Evolutionary conservation across 345 rosid species (phyloP).

Genomic region (Linum tenue): DNA sequence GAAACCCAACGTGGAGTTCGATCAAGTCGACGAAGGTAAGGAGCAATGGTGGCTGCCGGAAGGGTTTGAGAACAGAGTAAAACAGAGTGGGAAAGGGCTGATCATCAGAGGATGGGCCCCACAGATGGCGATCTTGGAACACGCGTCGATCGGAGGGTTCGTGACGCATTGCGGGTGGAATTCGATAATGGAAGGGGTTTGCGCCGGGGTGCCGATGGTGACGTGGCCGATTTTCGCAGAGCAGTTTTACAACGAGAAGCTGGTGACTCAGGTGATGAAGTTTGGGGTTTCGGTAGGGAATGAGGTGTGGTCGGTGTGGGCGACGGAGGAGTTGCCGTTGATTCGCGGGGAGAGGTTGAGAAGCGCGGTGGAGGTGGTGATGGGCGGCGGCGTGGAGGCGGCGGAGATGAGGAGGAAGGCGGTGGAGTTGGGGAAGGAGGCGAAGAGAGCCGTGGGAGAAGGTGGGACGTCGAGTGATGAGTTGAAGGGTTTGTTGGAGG

Average conservation of each 20-base stretch:
- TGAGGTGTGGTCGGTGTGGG: slow-evolving; percentile 25
- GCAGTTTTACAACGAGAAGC: slow-evolving; percentile 36
- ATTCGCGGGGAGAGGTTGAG: slow-evolving; percentile 9
- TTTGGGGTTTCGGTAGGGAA: slow-evolving; percentile 25
- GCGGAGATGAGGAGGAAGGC: slow-evolving; percentile 24
- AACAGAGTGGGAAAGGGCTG: slow-evolving; percentile 16
- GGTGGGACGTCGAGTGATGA: slow-evolving; percentile 38
- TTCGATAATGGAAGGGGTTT: slow-evolving; percentile 30
- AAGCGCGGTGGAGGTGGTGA: slow-evolving; percentile 17
- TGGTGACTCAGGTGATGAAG: slow-evolving; percentile 23
- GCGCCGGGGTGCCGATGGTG: slow-evolving; percentile 20
- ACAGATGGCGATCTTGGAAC: slow-evolving; percentile 24
- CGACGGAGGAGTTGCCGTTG: slow-evolving; percentile 16
- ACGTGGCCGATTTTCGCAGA: slow-evolving; percentile 37
- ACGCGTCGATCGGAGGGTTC: slow-evolving; percentile 27
- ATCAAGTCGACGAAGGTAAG: background rate
- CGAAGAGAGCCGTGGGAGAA: slow-evolving; percentile 27
- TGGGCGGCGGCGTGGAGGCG: slow-evolving; percentile 17
- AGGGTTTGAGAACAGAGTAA: slow-evolving; percentile 14
- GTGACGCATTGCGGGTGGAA: slow-evolving; percentile 45
- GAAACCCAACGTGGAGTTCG: background rate
- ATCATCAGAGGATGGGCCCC: slow-evolving; percentile 32
- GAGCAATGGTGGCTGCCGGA: slow-evolving; percentile 20
- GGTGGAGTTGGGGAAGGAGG: slow-evolving; percentile 18
- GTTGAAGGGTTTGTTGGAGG: slow-evolving; percentile 24